Percentiles rank a stretch among this genome's conserved stretches.
phyloP scores from a whole-genome alignment of 2,329 filamentous ascomycete species.

The Daldinia sp. region DNA sequence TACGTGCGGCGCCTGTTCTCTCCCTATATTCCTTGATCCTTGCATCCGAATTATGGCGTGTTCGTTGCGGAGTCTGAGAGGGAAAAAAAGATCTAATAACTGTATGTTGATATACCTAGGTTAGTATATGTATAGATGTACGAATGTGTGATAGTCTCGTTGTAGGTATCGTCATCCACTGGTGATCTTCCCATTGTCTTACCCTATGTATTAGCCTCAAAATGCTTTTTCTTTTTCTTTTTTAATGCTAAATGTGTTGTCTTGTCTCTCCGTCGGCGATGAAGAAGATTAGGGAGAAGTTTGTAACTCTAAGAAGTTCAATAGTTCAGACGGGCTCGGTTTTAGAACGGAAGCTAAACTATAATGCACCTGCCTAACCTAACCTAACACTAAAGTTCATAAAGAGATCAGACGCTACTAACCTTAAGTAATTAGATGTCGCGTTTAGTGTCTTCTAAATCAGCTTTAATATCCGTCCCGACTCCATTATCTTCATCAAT shows the following conservation, averaged over 20 bases:
- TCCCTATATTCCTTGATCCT: slow-evolving; percentile 16
- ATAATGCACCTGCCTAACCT: neutral
- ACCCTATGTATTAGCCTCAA: neutral
- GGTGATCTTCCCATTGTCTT: neutral
- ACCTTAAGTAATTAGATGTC: neutral
- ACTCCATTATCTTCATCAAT: neutral
- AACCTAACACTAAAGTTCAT: neutral
- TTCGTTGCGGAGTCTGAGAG: slow-evolving; percentile 11
- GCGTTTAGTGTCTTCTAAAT: neutral
- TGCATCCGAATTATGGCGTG: slow-evolving; percentile 24
- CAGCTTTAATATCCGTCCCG: slow-evolving; percentile 7
- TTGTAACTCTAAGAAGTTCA: neutral
- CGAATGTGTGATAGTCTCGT: slow-evolving; percentile 1
- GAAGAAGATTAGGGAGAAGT: slow-evolving; percentile 1
- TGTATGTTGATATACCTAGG: neutral
- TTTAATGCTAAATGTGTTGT: slow-evolving; percentile 18
- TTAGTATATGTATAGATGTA: slow-evolving; percentile 1
- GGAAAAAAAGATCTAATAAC: slow-evolving; percentile 13
- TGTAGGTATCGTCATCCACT: neutral
- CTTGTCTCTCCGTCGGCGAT: slow-evolving; percentile 8
- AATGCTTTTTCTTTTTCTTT: slow-evolving; percentile 19
- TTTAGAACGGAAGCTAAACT: neutral
- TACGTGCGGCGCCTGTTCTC: slow-evolving; percentile 37
- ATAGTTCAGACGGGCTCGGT: neutral
- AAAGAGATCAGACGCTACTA: neutral